A percentile compares a stretch with the other conserved stretches of the same genome.
These are phyloP conservation scores for Fusarium tupiense DNA, from an alignment of 2,329 filamentous ascomycete genomes.

Conservation along the genomic window DNA sequence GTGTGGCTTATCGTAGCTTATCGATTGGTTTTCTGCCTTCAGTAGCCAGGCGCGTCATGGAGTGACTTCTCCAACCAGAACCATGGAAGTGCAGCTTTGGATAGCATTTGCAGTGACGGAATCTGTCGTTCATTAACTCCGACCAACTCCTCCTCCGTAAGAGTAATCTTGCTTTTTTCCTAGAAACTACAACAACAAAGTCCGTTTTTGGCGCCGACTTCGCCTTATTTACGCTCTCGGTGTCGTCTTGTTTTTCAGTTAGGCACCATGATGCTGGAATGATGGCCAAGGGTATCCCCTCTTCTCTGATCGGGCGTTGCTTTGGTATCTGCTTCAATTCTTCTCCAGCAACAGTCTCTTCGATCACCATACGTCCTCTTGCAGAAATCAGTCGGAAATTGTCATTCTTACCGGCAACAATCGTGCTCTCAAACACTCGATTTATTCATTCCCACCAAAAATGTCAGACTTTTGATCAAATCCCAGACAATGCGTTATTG, in stretches of 20 bases:
- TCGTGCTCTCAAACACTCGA: constrained; percentile 9
- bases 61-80: constrained; percentile 45
- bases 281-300: constrained; percentile 54
- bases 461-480: constrained; percentile 8
- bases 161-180: constrained; percentile 3
- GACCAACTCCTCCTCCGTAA: constrained; percentile 13
- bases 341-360: constrained; percentile 37
- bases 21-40: constrained; percentile 47
- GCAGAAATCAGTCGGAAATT: constrained; percentile 21
- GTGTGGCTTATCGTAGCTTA: constrained; percentile 54
- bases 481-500: constrained; percentile 1
- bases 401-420: constrained; percentile 11
- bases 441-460: constrained; percentile 13
- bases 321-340: constrained; percentile 44
- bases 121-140: constrained; percentile 32
- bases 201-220: background rate
- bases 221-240: constrained; percentile 21
- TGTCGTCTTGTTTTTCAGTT: constrained; percentile 36
- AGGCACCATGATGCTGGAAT: constrained; percentile 52
- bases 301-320: constrained; percentile 50
- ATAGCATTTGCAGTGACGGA: constrained; percentile 28
- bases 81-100: constrained; percentile 28
- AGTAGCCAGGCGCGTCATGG: constrained; percentile 51
- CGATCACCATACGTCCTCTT: constrained; percentile 20
- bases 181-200: constrained; percentile 1